A percentile compares a stretch with the other conserved stretches of the same genome.
Conservation (phyloP, 805 yeast genomes). For the Teunomyces pallodes region DNA sequence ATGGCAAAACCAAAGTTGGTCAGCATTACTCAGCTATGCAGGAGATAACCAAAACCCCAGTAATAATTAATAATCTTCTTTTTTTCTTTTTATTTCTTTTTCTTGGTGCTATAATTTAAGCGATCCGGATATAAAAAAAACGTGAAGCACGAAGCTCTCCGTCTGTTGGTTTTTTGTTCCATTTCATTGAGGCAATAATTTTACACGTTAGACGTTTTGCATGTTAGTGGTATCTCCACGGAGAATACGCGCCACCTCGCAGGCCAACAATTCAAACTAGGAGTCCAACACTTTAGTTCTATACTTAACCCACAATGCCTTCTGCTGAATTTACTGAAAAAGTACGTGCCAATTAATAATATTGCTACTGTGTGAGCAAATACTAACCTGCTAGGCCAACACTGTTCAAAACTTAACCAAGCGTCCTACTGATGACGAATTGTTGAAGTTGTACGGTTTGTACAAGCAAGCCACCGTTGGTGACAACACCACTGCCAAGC, state of each 20-base stretch:
- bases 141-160: too few species aligned
- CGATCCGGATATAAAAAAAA: too few species aligned
- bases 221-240: not conserved
- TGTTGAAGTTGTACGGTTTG: slow-evolving; percentile 82
- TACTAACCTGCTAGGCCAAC: slow-evolving; percentile 55
- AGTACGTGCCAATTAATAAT: slow-evolving; percentile 15
- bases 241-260: not conserved
- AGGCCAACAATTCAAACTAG: not conserved
- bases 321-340: slow-evolving; percentile 29
- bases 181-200: too few species aligned
- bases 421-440: slow-evolving; percentile 84
- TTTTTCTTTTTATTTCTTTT: too few species aligned
- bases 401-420: slow-evolving; percentile 72
- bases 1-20: too few species aligned
- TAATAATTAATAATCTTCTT: too few species aligned
- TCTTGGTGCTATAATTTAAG: too few species aligned
- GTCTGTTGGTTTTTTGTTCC: too few species aligned
- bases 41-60: too few species aligned
- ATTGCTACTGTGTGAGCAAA: not conserved
- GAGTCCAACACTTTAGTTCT: not conserved
- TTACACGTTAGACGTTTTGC: not conserved
- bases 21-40: too few species aligned
- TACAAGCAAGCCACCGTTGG: slow-evolving; percentile 98
- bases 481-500: slow-evolving; percentile 83
- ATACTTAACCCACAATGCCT: slow-evolving; percentile 15